phyloP scores from a whole-genome alignment of 441 rosid species.

The Adansonia madagascariensis region DNA sequence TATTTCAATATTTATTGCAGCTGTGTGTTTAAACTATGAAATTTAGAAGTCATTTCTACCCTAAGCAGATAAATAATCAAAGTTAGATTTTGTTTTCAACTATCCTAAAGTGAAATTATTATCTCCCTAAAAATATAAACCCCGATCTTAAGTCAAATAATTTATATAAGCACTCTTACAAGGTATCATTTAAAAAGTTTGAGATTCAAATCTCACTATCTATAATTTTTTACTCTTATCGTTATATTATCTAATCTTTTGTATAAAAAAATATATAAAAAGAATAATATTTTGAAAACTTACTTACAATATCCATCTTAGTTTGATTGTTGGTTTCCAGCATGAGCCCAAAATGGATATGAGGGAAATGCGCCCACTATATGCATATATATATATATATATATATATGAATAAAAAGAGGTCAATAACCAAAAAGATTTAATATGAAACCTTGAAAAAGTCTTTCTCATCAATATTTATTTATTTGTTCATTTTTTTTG shows the following conservation, averaged over 20 bases:
- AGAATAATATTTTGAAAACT: too few species aligned
- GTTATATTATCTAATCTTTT: too few species aligned
- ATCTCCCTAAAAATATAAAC: not conserved
- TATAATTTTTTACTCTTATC: too few species aligned
- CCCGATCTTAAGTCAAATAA: too few species aligned
- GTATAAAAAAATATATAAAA: too few species aligned
- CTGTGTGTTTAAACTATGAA: not conserved
- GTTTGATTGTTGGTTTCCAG: slow-evolving; percentile 74
- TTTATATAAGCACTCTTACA: too few species aligned
- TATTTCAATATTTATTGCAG: not conserved
- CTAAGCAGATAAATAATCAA: not conserved
- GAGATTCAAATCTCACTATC: too few species aligned
- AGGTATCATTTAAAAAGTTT: too few species aligned
- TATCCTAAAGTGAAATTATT: too few species aligned
- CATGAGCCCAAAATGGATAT: slow-evolving; percentile 87
- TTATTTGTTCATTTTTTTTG: not conserved
- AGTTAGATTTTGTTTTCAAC: not conserved
- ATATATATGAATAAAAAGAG: not conserved
- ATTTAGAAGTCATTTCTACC: not conserved
- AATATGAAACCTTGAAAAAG: not conserved
- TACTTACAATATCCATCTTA: slow-evolving; percentile 63
- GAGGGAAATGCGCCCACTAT: slow-evolving; percentile 98
- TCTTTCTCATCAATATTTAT: not conserved
- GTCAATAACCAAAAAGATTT: not conserved
- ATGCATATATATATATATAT: not conserved